A percentile compares a stretch with the other conserved stretches of the same genome.
Conservation (phyloP, 805 yeast genomes). For the Yamadazyma endophytica region DNA sequence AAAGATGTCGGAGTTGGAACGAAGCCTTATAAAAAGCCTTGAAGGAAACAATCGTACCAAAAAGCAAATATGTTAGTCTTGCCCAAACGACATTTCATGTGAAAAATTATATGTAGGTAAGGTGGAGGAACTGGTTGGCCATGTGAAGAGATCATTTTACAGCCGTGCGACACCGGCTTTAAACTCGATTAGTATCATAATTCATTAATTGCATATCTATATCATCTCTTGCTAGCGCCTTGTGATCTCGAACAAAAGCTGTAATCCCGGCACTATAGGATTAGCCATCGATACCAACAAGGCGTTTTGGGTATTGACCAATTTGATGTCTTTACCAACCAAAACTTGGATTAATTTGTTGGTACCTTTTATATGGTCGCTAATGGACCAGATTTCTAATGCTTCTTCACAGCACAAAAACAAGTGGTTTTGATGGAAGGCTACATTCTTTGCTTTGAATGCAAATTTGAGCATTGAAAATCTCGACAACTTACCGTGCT, state of each 20-base stretch:
- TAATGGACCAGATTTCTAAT: slow-evolving; percentile 64
- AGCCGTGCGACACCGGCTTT: no score
- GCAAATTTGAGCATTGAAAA: slow-evolving; percentile 40
- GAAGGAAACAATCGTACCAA: no score
- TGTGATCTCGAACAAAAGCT: slow-evolving; percentile 48
- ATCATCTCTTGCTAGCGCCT: no score
- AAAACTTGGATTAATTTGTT: slow-evolving; percentile 62
- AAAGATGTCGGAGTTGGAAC: no score
- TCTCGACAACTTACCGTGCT: slow-evolving; percentile 50
- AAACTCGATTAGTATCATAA: no score
- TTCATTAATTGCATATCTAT: no score
- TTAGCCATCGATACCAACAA: slow-evolving; percentile 51
- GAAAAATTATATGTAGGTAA: no score
- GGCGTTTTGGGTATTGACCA: slow-evolving; percentile 17
- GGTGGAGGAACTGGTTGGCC: no score
- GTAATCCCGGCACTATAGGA: slow-evolving; percentile 60
- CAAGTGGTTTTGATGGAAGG: slow-evolving; percentile 30
- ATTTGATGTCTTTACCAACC: slow-evolving; percentile 59
- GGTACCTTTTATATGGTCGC: slow-evolving; percentile 39
- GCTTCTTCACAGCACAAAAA: slow-evolving; percentile 58
- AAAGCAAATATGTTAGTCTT: no score
- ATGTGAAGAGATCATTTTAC: no score
- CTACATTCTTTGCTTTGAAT: slow-evolving; percentile 32
- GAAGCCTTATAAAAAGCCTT: no score
- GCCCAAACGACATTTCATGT: no score